Evolutionary conservation across 257 asterid species (phyloP), one percentile per base, ranked within the genome.

Genomic region (Solanum medicagineum): DNA sequence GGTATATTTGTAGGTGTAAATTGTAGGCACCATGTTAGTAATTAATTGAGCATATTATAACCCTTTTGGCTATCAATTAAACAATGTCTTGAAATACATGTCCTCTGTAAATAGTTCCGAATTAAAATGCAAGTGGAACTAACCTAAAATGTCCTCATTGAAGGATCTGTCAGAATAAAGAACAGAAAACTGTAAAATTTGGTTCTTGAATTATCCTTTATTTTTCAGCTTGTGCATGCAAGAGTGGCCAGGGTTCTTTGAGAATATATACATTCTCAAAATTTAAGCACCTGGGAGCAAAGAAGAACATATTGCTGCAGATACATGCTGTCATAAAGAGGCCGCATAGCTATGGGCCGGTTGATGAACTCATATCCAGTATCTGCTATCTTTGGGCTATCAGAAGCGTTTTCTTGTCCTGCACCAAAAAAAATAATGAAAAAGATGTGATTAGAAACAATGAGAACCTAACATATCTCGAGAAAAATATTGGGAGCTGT

Each of bases 281-380:
- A 16, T 53, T 26, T 79, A 79, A 79, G 83, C 89, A 95, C 99
- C 97, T 95, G 99, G 53, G 99, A 47, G 89, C 98, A 97, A 69
- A 97, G 93, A 88, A 97, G 94, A 85, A 97, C 89, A 87, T 97
- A 97, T 84, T 92, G 97, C 90, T 97, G 99, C 93, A 97, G 89
- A 65, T 90, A 91, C 86, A 91, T 84, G 93, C 91, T 91, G 92
- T 92, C 89, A 91, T 92, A 94, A 63, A 94, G 86, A 79, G 98
- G 95, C 81, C n/a, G 84, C 90, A 86, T 89, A 84, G 93, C 88
- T 45, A 85, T 85, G 66, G 85, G 90, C 63, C 89, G 84, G 81
- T 62, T 87, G 84, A 93, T 87, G 85, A 95, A 94, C 84, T 91
- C 87, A 85, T 88, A 87, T 36, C 99, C 97, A 80, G 47, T 74